Conservation (phyloP, 352 stramenopile species). For the Phytophthora aleatoria region DNA sequence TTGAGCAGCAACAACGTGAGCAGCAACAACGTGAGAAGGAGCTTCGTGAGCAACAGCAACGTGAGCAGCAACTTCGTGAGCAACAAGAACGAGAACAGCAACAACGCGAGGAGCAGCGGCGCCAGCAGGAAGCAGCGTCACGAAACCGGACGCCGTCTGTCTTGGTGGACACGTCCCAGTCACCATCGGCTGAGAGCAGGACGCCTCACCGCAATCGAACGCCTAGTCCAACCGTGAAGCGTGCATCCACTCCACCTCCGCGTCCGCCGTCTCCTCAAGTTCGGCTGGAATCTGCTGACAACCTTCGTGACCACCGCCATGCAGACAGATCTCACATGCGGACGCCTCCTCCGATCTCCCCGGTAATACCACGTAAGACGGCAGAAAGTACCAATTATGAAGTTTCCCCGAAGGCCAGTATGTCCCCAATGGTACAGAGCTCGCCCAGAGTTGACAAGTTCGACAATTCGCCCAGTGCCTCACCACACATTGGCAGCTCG, state of each 20-base stretch:
- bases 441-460: constrained; percentile 26
- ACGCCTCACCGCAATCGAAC: constrained; percentile 17
- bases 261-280: constrained; percentile 36
- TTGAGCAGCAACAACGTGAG: constrained; percentile 22
- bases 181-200: constrained; percentile 14
- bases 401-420: constrained; percentile 29
- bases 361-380: constrained; percentile 14
- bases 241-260: constrained; percentile 30
- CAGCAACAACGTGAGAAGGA: constrained; percentile 26
- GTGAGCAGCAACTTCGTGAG: constrained; percentile 17
- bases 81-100: constrained; percentile 25
- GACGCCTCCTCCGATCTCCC: constrained; percentile 31
- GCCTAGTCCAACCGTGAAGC: constrained; percentile 36
- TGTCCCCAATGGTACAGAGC: constrained; percentile 16
- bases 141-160: constrained; percentile 42
- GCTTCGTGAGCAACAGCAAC: constrained; percentile 17
- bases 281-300: constrained; percentile 13
- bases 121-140: constrained; percentile 20
- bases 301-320: constrained; percentile 25
- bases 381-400: constrained; percentile 25
- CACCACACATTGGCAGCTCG: constrained; percentile 29
- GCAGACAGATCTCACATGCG: constrained; percentile 16
- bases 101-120: constrained; percentile 21
- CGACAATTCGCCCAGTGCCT: constrained; percentile 17
- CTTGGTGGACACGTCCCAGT: constrained; percentile 32